These are phyloP conservation scores for Phyllosticta ampelicida DNA, from an alignment of 2,329 filamentous ascomycete species.

Conservation along the genomic window DNA sequence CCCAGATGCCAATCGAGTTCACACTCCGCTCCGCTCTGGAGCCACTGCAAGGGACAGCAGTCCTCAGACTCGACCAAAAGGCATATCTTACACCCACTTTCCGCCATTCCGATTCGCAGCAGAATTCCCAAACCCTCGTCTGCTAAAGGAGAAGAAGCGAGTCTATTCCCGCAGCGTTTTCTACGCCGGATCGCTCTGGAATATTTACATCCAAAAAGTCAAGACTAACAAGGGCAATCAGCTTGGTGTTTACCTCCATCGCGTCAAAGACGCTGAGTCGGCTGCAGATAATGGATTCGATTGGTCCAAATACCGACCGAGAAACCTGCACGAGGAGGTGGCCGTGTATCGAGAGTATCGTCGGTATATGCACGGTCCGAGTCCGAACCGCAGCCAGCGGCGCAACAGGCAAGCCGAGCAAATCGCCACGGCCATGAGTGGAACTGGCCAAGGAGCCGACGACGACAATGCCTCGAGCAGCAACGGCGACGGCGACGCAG, in stretches of 20 bases:
- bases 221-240: slow-evolving; percentile 45
- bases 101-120: slow-evolving; percentile 49
- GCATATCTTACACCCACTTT: slow-evolving; percentile 41
- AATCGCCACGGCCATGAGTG: slow-evolving; percentile 10
- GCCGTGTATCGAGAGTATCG: neutral
- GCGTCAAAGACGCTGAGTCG: slow-evolving; percentile 44
- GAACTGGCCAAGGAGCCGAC: slow-evolving; percentile 17
- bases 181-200: slow-evolving; percentile 49
- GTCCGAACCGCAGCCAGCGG: slow-evolving; percentile 11
- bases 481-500: slow-evolving; percentile 27
- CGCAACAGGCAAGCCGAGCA: slow-evolving; percentile 18
- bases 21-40: slow-evolving; percentile 18
- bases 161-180: slow-evolving; percentile 49
- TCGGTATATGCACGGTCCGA: slow-evolving; percentile 25
- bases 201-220: slow-evolving; percentile 52
- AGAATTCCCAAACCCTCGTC: slow-evolving; percentile 46
- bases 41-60: slow-evolving; percentile 26
- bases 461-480: slow-evolving; percentile 38
- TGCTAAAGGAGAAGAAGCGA: slow-evolving; percentile 48
- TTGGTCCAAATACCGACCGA: slow-evolving; percentile 16
- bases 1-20: slow-evolving; percentile 25
- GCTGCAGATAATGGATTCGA: slow-evolving; percentile 31
- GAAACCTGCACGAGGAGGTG: slow-evolving; percentile 14
- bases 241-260: slow-evolving; percentile 48
- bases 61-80: slow-evolving; percentile 22